A percentile compares a stretch with the other conserved stretches of the same genome.
phyloP scores from a whole-genome alignment of 345 rosid species.

The Erucastrum elatum region DNA sequence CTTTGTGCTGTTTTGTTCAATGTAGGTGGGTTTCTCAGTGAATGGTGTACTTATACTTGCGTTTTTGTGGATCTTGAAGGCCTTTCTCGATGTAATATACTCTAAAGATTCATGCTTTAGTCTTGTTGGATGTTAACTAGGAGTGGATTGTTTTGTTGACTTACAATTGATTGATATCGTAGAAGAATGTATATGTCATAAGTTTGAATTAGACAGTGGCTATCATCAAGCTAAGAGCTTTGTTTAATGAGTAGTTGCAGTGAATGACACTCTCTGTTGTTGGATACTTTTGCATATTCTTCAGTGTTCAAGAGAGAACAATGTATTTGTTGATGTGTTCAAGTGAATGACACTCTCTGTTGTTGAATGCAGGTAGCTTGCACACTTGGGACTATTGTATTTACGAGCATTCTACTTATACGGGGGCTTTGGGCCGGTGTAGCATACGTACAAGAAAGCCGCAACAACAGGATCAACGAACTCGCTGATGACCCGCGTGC shows the following conservation, averaged over 20 bases:
- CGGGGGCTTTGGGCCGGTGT: constrained; percentile 45
- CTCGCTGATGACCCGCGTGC: constrained; percentile 38
- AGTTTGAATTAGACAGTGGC: not conserved
- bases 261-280: not conserved
- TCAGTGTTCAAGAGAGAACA: not conserved
- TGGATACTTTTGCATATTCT: constrained; percentile 5
- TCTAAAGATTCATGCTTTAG: not conserved
- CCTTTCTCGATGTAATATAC: constrained; percentile 78
- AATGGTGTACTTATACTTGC: constrained; percentile 79
- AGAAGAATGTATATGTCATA: not conserved
- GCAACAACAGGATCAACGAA: constrained; percentile 39
- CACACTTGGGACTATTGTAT: constrained; percentile 41
- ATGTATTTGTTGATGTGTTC: too few species aligned
- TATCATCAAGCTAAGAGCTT: not conserved
- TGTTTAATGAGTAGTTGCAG: not conserved
- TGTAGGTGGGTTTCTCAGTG: constrained; percentile 83
- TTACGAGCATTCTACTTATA: constrained; percentile 43
- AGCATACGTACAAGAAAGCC: constrained; percentile 41
- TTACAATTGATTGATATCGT: not conserved
- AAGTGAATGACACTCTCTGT: not conserved
- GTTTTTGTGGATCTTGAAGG: constrained; percentile 86
- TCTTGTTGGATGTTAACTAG: not conserved
- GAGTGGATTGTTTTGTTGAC: not conserved
- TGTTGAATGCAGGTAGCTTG: constrained; percentile 31
- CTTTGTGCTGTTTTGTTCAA: not conserved